Conservation (phyloP, 2,329 filamentous ascomycete species). For the Fusarium tjaetaba region DNA sequence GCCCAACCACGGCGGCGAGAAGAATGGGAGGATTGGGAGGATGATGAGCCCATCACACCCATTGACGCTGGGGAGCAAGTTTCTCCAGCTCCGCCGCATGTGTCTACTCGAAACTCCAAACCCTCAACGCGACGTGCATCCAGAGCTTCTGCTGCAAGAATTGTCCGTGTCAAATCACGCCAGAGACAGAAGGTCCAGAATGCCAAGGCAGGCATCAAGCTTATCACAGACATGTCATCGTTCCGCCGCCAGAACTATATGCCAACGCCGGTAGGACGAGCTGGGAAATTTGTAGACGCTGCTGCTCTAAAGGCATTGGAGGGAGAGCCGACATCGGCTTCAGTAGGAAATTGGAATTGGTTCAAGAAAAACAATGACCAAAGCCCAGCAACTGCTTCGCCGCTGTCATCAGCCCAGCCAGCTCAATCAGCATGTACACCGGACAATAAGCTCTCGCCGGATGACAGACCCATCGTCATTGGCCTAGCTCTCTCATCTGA, state of each 20-base stretch:
- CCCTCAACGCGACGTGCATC: slow-evolving; percentile 41
- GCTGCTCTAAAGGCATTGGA: slow-evolving; percentile 69
- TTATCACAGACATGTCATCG: slow-evolving; percentile 75
- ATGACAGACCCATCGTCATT: slow-evolving; percentile 77
- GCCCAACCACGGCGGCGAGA: slow-evolving; percentile 45
- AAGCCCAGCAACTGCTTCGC: slow-evolving; percentile 42
- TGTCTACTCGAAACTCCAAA: slow-evolving; percentile 23
- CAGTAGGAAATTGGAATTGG: slow-evolving; percentile 68
- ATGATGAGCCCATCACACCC: slow-evolving; percentile 56
- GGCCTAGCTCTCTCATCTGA: slow-evolving; percentile 71
- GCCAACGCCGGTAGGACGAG: slow-evolving; percentile 45
- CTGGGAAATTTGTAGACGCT: slow-evolving; percentile 65
- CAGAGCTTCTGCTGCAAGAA: slow-evolving; percentile 52
- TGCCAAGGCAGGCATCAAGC: slow-evolving; percentile 69
- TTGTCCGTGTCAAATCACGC: slow-evolving; percentile 64
- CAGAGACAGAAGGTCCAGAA: slow-evolving; percentile 70
- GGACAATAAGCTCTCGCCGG: slow-evolving; percentile 68
- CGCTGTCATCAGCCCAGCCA: slow-evolving; percentile 40
- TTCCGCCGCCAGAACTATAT: slow-evolving; percentile 57
- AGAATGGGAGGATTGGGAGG: slow-evolving; percentile 66
- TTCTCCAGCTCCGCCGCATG: slow-evolving; percentile 36
- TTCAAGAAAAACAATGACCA: slow-evolving; percentile 55
- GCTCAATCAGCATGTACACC: slow-evolving; percentile 40
- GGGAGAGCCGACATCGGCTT: slow-evolving; percentile 62
- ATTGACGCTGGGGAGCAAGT: slow-evolving; percentile 52